phyloP scores from a whole-genome alignment of 768 basidiomycete genomes.

The Panus rudis region DNA sequence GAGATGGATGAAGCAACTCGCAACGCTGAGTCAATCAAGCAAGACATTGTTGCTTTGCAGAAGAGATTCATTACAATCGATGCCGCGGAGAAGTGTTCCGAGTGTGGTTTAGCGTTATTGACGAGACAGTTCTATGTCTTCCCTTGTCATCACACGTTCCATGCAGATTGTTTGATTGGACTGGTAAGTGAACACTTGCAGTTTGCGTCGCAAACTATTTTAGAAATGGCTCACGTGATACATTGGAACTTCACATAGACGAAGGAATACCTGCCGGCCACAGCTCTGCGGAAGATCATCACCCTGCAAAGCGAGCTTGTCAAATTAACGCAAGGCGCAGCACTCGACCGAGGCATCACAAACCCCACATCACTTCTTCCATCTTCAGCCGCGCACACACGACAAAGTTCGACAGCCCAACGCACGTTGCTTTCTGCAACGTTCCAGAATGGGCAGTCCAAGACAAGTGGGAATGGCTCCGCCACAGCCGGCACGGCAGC shows the following conservation, averaged over 20 bases:
- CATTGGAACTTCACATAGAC: conserved; percentile 42
- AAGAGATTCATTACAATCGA: conserved; percentile 92
- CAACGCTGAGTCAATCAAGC: conserved; percentile 88
- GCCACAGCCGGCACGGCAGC: conserved; percentile 61
- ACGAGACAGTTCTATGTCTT: conserved; percentile 97
- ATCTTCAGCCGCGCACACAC: conserved; percentile 18
- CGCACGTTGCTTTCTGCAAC: conserved; percentile 72
- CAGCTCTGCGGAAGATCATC: conserved; percentile 78
- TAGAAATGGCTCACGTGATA: background rate
- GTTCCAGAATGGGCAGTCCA: conserved; percentile 51
- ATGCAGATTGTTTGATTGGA: conserved; percentile 93
- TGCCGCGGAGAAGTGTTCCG: conserved; percentile 77
- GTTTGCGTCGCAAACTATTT: too few species aligned
- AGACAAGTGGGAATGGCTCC: too few species aligned
- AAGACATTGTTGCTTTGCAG: conserved; percentile 78
- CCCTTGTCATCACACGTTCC: conserved; percentile 96
- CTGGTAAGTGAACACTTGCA: too few species aligned
- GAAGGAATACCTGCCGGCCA: conserved; percentile 83
- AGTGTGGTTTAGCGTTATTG: conserved; percentile 69
- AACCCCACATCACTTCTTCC: conserved; percentile 23
- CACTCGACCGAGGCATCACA: conserved; percentile 28
- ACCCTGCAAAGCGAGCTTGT: conserved; percentile 81
- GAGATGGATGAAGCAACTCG: conserved; percentile 97
- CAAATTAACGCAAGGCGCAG: conserved; percentile 35
- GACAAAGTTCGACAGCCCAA: conserved; percentile 41